Conservation (phyloP, 768 basidiomycete species). For the Amanita subjunquillea region DNA sequence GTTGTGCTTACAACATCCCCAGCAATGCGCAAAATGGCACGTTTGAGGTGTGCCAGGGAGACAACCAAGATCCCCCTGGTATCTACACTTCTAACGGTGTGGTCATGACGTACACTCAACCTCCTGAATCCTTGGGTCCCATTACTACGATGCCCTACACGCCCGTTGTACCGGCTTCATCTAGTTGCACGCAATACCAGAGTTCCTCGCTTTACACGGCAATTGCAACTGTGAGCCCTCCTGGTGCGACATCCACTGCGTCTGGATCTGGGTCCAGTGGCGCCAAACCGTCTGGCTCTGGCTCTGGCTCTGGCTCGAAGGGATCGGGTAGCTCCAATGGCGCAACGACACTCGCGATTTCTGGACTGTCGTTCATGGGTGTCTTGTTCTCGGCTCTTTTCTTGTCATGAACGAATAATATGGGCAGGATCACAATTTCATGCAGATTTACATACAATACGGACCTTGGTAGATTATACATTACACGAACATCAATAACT, state of each 20-base stretch:
- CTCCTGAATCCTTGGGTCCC: conserved; percentile 29
- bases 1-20: conserved; percentile 66
- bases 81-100: conserved; percentile 26
- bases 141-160: conserved; percentile 33
- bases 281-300: conserved; percentile 1
- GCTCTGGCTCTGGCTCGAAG: conserved; percentile 1
- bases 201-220: conserved; percentile 19
- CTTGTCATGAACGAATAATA: conserved; percentile 8
- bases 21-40: conserved; percentile 44
- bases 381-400: conserved; percentile 13
- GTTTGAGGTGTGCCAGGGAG: conserved; percentile 59
- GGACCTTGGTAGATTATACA: conserved; percentile 6
- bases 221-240: conserved; percentile 10
- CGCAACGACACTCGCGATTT: conserved; percentile 9
- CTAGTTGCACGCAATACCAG: conserved; percentile 21
- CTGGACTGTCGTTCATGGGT: conserved; percentile 9
- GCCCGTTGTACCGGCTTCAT: conserved; percentile 27
- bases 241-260: conserved; percentile 3
- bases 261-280: neutral
- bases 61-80: conserved; percentile 57
- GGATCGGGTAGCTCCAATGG: conserved; percentile 7
- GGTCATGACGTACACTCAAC: conserved; percentile 32
- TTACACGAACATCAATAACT: conserved; percentile 2
- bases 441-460: neutral
- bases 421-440: neutral